Base-by-base conservation (phyloP, 306 rosid species). In the Betula pendula region DNA sequence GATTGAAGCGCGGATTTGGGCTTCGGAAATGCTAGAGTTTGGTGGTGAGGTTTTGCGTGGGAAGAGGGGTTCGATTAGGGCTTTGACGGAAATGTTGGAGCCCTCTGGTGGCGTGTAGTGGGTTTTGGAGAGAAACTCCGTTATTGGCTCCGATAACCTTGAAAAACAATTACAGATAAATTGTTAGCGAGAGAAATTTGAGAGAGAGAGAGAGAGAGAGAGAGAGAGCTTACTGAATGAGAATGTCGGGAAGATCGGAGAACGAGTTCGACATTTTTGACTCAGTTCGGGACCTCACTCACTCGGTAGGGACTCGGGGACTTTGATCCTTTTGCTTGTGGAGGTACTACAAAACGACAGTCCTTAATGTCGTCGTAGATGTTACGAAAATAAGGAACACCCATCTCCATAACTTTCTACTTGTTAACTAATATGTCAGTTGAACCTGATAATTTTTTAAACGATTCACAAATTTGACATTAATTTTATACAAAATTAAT, bases 11-110 rank as follows among this genome's bases (percentile, higher is more conserved):
- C 67, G 81, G 33, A 62, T 33, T 69, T 73, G 72, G 43, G 70
- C 70, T 44, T 69, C 89, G 68, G 47, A 73, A 75, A 70, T 12
- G 65, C 68, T 31, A 50, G 89, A 67, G 25, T 59, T 76, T 35
- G 80, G 14, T 0, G 68, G 76, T 12, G 75, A 33, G 40, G 35
- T 2, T 43, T 71, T 80, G 42, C 11, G 80, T 52, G 85, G 87
- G 17, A 92, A 90, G 75, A 94, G 97, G 45, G 88, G 56, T 70
- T 86, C 85, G 52, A 94, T 85, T 53, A 89, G 33, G 73, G 91
- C 75, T 89, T 85, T 88, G 53, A 81, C 85, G 70, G 97, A 88
- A 71, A 89, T 68, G 73, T 67, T 53, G 80, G 87, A 67, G 59
- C 74, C 76, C 68, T 66, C 81, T 35, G 76, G 83, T 10, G 91